Evolutionary conservation across 805 yeast species (phyloP), one percentile per base, ranked within the genome.

Genomic region (Blastobotrys mokoenaii): DNA sequence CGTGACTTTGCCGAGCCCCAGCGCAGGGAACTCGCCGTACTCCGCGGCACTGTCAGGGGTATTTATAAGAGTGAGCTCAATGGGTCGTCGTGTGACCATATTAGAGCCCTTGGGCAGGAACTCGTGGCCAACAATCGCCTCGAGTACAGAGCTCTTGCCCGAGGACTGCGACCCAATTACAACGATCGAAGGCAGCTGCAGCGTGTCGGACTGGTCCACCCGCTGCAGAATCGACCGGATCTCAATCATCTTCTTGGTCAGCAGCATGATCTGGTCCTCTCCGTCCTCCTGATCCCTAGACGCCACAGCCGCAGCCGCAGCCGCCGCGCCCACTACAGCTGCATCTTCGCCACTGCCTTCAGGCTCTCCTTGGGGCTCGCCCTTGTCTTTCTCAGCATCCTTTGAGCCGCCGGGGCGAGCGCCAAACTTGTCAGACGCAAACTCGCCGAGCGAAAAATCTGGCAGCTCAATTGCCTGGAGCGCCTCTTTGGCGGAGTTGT

Each of bases 31-130:
- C 62, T 90, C 97, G 1, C 97, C 96, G 29, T 80, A 77, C 53
- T 86, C 95, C 5, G 89, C 82, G 2, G 88, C 87, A 0, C 79
- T 63, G 9, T 72, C 72, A n/a, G 94, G 89, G 2, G 95, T 79
- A 60, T 93, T 89, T 7, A 93, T 82, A 41, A 93, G 70, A 0
- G 98, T 94, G 52, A 93, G 72, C 66, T 93, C 99, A 40, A 93
- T 90, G 1, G 99, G 99, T 56, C 98, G 76, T 63, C 97, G 77
- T 0, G 99, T 93, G 30, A 94, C 98, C 98, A 93, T 94, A 61
- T 94, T 93, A 36, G 86, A 78, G 29, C 99, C 99, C 64, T 93
- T 93, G 31, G 99, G 99, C 47, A 93, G 68, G 55, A 93, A 93
- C 61, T 93, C 97, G 55, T 85, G 95, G n/a, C 99, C 99, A 3